Evolutionary conservation across 2,329 filamentous ascomycete species (phyloP), one percentile per base, ranked within the genome.

Genomic region (Pochonia chlamydosporia): DNA sequence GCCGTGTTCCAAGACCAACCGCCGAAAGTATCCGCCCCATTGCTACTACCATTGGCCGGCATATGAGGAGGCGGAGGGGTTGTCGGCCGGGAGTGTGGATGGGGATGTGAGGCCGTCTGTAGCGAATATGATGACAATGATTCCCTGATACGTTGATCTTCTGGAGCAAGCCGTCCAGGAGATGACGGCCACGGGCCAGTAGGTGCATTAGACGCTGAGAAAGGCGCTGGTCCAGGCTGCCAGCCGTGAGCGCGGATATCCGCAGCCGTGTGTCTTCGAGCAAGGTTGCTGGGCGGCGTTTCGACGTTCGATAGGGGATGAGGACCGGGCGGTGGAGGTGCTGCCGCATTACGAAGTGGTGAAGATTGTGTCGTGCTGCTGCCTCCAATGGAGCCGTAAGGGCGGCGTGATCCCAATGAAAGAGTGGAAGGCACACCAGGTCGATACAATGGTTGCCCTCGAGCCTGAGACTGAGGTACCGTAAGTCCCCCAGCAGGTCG

Each of bases 181-280:
- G 78, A 81, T 3, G 76, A 68, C 0, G 78, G 78, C 73, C 76
- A 81, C 13, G 72, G 71, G 3, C 68, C 64, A 1, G 75, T 70
- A 8, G 73, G 66, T 2, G 72, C 66, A 10, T 82, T 82, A 3
- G 84, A 83, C 7, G 78, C 74, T 60, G 82, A 50, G 31, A 60
- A 87, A 10, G 84, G 87, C 5, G 85, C 86, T 23, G 79, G 74
- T 36, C 52, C 55, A 7, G 74, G 75, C 52, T 83, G 84, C 82
- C 87, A 92, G 31, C 86, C 89, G 62, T 90, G 86, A 57, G 91
- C 85, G 45, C 93, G 85, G 56, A 99, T 97, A 63, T 99, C 93
- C 49, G 93, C 93, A 33, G 91, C 92, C 2, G 93, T 99, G 67
- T 99, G 93, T 51, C 92, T 82, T 53, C 92, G 84, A 39, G 83